A percentile compares a stretch with the other conserved stretches of the same genome.
phyloP scores from a whole-genome alignment of 352 stramenopile species.

The Phytophthora fragariae region DNA sequence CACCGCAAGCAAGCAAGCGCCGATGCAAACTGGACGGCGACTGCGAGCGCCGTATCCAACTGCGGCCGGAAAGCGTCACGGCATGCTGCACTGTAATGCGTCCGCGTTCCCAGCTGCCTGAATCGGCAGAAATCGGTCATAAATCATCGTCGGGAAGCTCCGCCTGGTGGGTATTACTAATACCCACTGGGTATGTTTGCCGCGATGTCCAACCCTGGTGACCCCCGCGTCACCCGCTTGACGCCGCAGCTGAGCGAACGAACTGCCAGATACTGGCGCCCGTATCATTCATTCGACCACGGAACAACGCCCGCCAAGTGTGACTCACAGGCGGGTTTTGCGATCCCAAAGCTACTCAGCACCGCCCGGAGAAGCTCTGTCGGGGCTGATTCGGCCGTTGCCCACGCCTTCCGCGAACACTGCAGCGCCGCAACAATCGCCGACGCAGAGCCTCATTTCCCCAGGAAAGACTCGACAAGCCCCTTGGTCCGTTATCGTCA shows the following conservation, averaged over 20 bases:
- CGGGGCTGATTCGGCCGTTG: constrained; percentile 20
- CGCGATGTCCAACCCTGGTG: constrained; percentile 22
- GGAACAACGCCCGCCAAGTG: constrained; percentile 26
- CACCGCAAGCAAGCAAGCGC: constrained; percentile 9
- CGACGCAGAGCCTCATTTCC: constrained; percentile 23
- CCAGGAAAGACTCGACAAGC: constrained; percentile 36
- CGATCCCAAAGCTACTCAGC: background rate
- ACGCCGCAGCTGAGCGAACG: constrained; percentile 11
- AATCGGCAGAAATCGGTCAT: constrained; percentile 26
- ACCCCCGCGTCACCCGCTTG: constrained; percentile 7
- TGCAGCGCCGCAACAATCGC: constrained; percentile 11
- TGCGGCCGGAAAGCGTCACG: constrained; percentile 36
- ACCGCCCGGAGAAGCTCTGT: background rate
- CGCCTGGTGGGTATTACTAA: constrained; percentile 10
- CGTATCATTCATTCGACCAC: constrained; percentile 42
- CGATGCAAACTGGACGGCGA: constrained; percentile 18
- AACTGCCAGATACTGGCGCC: constrained; percentile 17
- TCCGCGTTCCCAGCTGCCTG: constrained; percentile 24
- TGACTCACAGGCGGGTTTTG: constrained; percentile 11
- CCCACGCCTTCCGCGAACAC: constrained; percentile 25
- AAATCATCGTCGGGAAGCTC: constrained; percentile 30
- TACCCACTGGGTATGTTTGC: constrained; percentile 2
- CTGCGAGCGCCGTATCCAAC: constrained; percentile 12
- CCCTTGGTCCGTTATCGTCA: constrained; percentile 12
- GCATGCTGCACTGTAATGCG: constrained; percentile 24